These are phyloP conservation scores for Phyllosticta citriasiana DNA, from an alignment of 2,329 filamentous ascomycete species.

Conservation along the genomic window DNA sequence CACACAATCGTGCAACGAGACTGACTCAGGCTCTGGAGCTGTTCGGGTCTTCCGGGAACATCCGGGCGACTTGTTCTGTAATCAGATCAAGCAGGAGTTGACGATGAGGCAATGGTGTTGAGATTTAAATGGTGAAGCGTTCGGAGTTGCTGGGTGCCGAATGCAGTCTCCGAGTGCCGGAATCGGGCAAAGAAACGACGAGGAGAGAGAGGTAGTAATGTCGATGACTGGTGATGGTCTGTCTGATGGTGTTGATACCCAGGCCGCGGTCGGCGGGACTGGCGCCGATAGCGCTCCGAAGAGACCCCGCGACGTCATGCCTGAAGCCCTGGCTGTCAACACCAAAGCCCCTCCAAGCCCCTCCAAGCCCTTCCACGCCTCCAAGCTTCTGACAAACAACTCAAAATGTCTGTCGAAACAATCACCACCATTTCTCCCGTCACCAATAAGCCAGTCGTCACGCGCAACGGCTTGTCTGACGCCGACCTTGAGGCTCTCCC, in stretches of 20 bases:
- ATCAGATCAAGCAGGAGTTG: not conserved
- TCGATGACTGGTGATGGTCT: not conserved
- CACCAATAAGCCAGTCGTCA: conserved; percentile 76
- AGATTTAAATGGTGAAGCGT: too few species aligned
- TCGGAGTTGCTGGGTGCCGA: too few species aligned
- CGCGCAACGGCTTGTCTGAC: conserved; percentile 62
- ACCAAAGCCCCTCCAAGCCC: too few species aligned
- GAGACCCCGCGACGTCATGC: not conserved
- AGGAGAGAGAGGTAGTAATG: too few species aligned
- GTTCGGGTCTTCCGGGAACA: not conserved
- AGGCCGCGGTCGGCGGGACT: not conserved
- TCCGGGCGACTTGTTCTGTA: not conserved
- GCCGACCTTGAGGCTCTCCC: conserved; percentile 64
- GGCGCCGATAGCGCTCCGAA: not conserved
- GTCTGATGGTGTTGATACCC: not conserved
- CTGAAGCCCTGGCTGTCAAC: not conserved
- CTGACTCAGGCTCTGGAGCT: not conserved
- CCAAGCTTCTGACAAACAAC: too few species aligned
- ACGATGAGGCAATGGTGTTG: too few species aligned
- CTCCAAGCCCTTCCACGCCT: too few species aligned
- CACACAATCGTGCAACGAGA: not conserved
- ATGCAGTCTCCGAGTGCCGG: too few species aligned
- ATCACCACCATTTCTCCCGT: conserved; percentile 78
- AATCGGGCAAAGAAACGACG: too few species aligned
- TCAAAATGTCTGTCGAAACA: conserved; percentile 43